Base-by-base conservation (phyloP, 2,329 filamentous ascomycete species). In the Epicoccum nigrum region DNA sequence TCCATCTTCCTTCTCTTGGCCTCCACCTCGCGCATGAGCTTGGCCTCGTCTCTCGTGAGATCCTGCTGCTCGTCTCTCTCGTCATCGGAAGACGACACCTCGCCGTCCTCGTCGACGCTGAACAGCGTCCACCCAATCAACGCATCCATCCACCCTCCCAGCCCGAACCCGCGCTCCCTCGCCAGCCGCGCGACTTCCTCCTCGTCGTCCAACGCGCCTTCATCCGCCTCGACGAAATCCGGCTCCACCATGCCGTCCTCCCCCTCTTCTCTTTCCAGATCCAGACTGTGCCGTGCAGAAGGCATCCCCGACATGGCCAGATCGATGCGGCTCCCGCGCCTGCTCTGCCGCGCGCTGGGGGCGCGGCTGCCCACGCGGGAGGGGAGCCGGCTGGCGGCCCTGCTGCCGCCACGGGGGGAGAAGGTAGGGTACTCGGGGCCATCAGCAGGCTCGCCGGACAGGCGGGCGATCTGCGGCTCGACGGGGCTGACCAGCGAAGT, bases 81-180 rank as follows among this genome's bases (percentile, higher is more conserved):
- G 1, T 35, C 68, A 42, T 71, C 69, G 7, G 71, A 68, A 3
- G 67, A 67, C 0, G 68, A 63, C 8, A 66, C 65, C 31, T 76
- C 76, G n/a, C 64, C 70, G 27, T 82, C 79, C 41, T 81, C 78
- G 8, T 82, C 79, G 1, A 81, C 77, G 2, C 76, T 76, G 58
- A 85, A 85, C 32, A 84, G 56, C 9, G 78, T 79, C 78, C 82
- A 84, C 25, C 82, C 81, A 50, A 86, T 81, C 28, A 86, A 62
- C 19, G 77, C 72, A 57, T 86, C 83, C 60, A 86, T 75, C 77
- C 82, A 81, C 8, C 76, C 71, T 0, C 83, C 83, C 4, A 86
- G 67, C 0, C 83, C 81, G 52, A 81, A 83, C 1, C 78, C 79
- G n/a, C 75, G 72, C 56, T 80, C 76, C 19, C 75, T 71, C 11